Conservation (phyloP, 192 early-diverging fungal species). For the Diversispora epigaea region DNA sequence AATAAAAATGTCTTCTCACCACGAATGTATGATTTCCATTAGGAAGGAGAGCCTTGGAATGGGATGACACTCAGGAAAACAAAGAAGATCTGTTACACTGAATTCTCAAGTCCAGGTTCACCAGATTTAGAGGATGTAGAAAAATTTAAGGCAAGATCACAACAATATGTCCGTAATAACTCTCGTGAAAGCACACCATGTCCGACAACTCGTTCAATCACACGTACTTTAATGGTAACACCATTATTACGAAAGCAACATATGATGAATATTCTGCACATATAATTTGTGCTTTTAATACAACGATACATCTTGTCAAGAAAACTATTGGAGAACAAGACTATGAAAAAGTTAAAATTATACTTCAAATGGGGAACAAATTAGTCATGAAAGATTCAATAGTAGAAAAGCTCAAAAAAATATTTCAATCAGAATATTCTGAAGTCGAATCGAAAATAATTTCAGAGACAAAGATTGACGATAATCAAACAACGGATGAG, state of each 20-base stretch:
- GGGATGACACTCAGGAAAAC: slow-evolving; percentile 16
- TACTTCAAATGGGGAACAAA: slow-evolving; percentile 11
- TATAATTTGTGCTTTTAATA: too few relatives aligned
- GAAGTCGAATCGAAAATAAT: slow-evolving; percentile 26
- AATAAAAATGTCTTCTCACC: slow-evolving; percentile 27
- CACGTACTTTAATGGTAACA: neutral
- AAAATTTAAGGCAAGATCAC: neutral
- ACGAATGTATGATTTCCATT: slow-evolving; percentile 24
- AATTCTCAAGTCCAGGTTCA: slow-evolving; percentile 18
- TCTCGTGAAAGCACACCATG: neutral
- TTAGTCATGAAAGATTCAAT: neutral
- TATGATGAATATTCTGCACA: slow-evolving; percentile 16
- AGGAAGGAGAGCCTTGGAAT: slow-evolving; percentile 29
- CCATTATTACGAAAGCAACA: slow-evolving; percentile 21
- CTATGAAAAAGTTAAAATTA: neutral
- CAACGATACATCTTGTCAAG: slow-evolving; percentile 16
- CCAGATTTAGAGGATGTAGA: slow-evolving; percentile 14
- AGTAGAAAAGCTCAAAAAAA: neutral
- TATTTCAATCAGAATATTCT: slow-evolving; percentile 23
- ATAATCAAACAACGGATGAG: slow-evolving; percentile 25
- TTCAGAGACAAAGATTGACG: neutral
- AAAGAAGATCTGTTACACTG: slow-evolving; percentile 22
- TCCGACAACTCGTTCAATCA: neutral
- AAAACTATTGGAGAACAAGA: neutral
- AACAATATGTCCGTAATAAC: too few relatives aligned